Percentiles rank a stretch among this genome's conserved stretches.
Conservation (phyloP, 1,284 basidiomycete species). For the Rhizopogon hawkerae region DNA sequence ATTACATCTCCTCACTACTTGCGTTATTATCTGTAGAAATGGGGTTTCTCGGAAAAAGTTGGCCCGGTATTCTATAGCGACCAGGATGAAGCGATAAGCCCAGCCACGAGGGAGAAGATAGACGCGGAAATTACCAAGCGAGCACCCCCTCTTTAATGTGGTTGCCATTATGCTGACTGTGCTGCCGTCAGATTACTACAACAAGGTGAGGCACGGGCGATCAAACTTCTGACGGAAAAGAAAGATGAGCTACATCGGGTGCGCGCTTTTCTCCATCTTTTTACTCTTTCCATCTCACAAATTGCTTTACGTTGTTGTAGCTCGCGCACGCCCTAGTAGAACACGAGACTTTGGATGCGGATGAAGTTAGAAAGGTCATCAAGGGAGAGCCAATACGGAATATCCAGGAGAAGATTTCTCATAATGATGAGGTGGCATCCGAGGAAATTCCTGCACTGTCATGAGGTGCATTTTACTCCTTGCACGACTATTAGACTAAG, state of each 20-base stretch:
- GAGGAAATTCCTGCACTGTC: slow-evolving; percentile 8
- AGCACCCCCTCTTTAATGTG: slow-evolving; percentile 25
- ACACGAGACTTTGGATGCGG: slow-evolving; percentile 84
- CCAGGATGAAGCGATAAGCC: slow-evolving; percentile 59
- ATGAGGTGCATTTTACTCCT: slow-evolving; percentile 5
- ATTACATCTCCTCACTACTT: background rate
- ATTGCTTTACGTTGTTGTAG: slow-evolving; percentile 31
- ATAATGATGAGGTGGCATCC: slow-evolving; percentile 31
- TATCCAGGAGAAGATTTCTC: slow-evolving; percentile 54
- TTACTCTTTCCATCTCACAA: slow-evolving; percentile 8
- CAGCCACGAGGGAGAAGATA: slow-evolving; percentile 71
- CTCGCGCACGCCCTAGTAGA: slow-evolving; percentile 85
- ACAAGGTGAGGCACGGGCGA: slow-evolving; percentile 65
- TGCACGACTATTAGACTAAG: slow-evolving; percentile 6
- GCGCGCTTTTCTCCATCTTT: slow-evolving; percentile 19
- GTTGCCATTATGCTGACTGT: slow-evolving; percentile 1
- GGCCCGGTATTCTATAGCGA: slow-evolving; percentile 78
- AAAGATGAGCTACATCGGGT: slow-evolving; percentile 78
- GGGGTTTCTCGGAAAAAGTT: slow-evolving; percentile 81
- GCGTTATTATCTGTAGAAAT: slow-evolving; percentile 38
- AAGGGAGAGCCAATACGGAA: slow-evolving; percentile 69
- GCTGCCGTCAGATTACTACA: slow-evolving; percentile 54
- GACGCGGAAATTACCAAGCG: slow-evolving; percentile 77
- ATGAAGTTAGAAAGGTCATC: slow-evolving; percentile 82
- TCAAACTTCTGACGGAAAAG: slow-evolving; percentile 58